Conservation (phyloP, 225 moss, liverwort and hornwort species). For the Pseudisothecium myosuroides region DNA sequence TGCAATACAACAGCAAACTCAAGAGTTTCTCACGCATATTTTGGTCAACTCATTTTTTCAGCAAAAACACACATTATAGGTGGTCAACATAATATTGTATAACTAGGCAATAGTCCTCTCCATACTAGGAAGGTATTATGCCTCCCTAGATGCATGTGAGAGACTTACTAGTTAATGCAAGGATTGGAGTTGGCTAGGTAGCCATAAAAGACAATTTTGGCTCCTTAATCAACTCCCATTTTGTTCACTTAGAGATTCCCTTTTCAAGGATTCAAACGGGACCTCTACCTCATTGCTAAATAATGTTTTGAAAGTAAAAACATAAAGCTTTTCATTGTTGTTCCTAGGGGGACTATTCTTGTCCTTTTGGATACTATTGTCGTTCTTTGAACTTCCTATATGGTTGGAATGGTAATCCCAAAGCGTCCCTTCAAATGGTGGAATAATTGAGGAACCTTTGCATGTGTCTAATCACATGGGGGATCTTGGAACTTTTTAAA, state of each 20-base stretch:
- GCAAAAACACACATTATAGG: neutral
- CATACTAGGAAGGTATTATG: neutral
- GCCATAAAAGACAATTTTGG: neutral
- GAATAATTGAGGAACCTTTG: neutral
- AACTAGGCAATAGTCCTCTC: neutral
- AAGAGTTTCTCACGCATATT: neutral
- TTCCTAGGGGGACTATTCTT: neutral
- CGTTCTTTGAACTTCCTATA: neutral
- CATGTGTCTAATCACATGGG: neutral
- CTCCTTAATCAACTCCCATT: no score
- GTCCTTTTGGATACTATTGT: neutral
- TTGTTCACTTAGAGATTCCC: neutral
- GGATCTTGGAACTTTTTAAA: accelerated
- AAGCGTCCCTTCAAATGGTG: neutral
- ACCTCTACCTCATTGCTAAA: neutral
- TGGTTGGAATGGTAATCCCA: neutral
- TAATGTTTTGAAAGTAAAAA: neutral
- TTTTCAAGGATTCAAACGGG: neutral
- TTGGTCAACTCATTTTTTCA: neutral
- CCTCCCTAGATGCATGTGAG: neutral
- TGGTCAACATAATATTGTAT: neutral
- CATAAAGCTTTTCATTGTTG: neutral
- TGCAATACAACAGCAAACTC: neutral
- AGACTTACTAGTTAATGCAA: neutral
- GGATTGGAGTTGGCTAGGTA: neutral